These are phyloP conservation scores for Oryza australiensis DNA, from an alignment of 176 grass and related monocot genomes.

Conservation along the genomic window DNA sequence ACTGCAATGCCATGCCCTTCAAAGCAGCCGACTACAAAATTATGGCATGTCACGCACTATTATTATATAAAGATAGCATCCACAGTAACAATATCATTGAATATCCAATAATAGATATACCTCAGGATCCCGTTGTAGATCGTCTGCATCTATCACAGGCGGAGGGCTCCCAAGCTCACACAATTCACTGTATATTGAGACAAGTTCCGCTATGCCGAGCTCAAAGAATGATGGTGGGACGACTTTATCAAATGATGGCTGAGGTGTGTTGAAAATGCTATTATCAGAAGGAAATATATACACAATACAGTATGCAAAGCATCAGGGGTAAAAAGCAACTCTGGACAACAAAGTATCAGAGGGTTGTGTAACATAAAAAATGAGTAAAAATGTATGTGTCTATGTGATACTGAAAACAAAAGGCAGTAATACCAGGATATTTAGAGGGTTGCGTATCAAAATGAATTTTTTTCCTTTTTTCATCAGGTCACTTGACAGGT, in stretches of 20 bases:
- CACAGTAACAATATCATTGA: slow-evolving; percentile 11
- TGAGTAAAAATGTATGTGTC: not conserved
- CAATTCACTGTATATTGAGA: slow-evolving; percentile 86
- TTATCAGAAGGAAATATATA: slow-evolving; percentile 18
- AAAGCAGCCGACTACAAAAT: slow-evolving; percentile 11
- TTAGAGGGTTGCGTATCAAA: slow-evolving; percentile 86
- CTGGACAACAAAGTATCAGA: not conserved
- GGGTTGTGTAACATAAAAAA: not conserved
- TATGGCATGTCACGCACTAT: not conserved
- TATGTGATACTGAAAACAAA: not conserved
- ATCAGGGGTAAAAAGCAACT: not conserved
- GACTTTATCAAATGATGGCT: slow-evolving; percentile 92
- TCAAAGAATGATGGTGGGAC: slow-evolving; percentile 80
- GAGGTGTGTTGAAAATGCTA: slow-evolving; percentile 29
- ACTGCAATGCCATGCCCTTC: slow-evolving; percentile 17
- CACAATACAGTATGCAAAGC: not conserved
- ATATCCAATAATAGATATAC: slow-evolving; percentile 41
- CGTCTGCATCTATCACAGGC: slow-evolving; percentile 93
- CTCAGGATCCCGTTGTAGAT: slow-evolving; percentile 77
- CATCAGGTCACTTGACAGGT: slow-evolving; percentile 69
- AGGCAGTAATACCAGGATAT: slow-evolving; percentile 65
- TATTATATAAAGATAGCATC: slow-evolving; percentile 5
- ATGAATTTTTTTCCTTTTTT: slow-evolving; percentile 97
- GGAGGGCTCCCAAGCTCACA: slow-evolving; percentile 69
- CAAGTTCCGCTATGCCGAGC: slow-evolving; percentile 82